Evolutionary conservation across 2,329 filamentous ascomycete genomes (phyloP).

Genomic region (Cladosporium austrohemisphaericum): DNA sequence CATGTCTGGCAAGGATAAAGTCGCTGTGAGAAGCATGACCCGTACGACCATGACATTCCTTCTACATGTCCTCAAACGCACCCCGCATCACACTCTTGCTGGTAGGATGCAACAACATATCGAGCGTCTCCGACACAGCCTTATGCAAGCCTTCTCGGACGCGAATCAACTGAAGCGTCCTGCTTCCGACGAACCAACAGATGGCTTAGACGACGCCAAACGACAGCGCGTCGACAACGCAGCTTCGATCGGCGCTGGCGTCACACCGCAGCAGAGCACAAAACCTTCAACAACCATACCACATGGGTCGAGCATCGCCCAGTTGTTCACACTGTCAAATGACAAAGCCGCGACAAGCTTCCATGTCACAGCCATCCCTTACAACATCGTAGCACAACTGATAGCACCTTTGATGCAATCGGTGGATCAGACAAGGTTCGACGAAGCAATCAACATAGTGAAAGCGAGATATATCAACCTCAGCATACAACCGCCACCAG

Average conservation of each 20-base stretch:
- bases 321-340: slow-evolving; percentile 80
- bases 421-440: slow-evolving; percentile 65
- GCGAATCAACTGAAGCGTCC: slow-evolving; percentile 66
- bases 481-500: slow-evolving; percentile 28
- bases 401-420: slow-evolving; percentile 72
- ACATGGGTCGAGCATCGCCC: slow-evolving; percentile 71
- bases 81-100: slow-evolving; percentile 70
- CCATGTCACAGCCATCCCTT: slow-evolving; percentile 74
- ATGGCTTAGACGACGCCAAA: slow-evolving; percentile 73
- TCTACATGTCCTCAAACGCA: slow-evolving; percentile 77
- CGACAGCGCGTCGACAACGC: slow-evolving; percentile 66
- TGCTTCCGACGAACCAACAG: slow-evolving; percentile 64
- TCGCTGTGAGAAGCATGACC: slow-evolving; percentile 90
- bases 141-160: slow-evolving; percentile 76
- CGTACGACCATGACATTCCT: slow-evolving; percentile 83
- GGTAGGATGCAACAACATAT: slow-evolving; percentile 82
- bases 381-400: slow-evolving; percentile 73
- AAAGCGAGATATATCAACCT: slow-evolving; percentile 41
- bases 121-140: slow-evolving; percentile 74
- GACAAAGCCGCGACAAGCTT: slow-evolving; percentile 73
- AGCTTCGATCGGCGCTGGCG: slow-evolving; percentile 32
- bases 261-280: slow-evolving; percentile 32
- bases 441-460: slow-evolving; percentile 65
- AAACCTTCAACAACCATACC: slow-evolving; percentile 52
- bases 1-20: slow-evolving; percentile 62